Conservation (phyloP, 495 filamentous ascomycete genomes). For the Penicillium parvum region DNA sequence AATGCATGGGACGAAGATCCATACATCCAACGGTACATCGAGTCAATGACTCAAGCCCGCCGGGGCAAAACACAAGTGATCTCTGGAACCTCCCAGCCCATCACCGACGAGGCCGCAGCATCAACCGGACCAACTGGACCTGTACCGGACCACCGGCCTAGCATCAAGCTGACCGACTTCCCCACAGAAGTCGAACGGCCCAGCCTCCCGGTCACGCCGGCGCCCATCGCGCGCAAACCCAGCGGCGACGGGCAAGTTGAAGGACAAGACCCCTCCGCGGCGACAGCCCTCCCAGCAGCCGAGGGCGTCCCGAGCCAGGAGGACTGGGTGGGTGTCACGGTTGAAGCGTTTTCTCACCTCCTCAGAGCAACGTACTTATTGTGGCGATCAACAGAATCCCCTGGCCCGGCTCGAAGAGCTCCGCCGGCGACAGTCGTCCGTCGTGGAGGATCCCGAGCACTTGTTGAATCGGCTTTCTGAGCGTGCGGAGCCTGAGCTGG, state of each 20-base stretch:
- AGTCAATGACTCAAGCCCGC: slow-evolving; percentile 60
- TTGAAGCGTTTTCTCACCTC: slow-evolving; percentile 46
- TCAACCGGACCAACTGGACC: neutral
- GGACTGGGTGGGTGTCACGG: slow-evolving; percentile 82
- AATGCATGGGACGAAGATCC: slow-evolving; percentile 90
- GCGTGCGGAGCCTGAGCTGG: neutral
- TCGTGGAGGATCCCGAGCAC: slow-evolving; percentile 39
- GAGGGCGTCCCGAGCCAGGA: slow-evolving; percentile 78
- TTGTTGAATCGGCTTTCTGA: slow-evolving; percentile 15
- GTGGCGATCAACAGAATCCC: slow-evolving; percentile 66
- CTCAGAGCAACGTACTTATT: slow-evolving; percentile 56
- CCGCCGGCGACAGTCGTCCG: slow-evolving; percentile 56
- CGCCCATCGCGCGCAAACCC: slow-evolving; percentile 58
- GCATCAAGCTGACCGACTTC: slow-evolving; percentile 76
- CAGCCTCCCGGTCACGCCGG: slow-evolving; percentile 86
- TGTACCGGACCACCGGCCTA: slow-evolving; percentile 36
- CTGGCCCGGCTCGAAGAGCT: slow-evolving; percentile 64
- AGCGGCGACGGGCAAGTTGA: slow-evolving; percentile 52
- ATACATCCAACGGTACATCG: slow-evolving; percentile 76
- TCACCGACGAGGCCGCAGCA: slow-evolving; percentile 3
- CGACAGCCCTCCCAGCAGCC: slow-evolving; percentile 57
- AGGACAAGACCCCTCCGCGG: slow-evolving; percentile 32
- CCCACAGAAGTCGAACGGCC: slow-evolving; percentile 78
- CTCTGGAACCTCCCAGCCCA: slow-evolving; percentile 16
- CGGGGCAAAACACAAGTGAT: slow-evolving; percentile 57